Percentiles rank a stretch among this genome's conserved stretches.
Conservation (phyloP, 805 yeast genomes). For the Lipomyces anomalus region DNA sequence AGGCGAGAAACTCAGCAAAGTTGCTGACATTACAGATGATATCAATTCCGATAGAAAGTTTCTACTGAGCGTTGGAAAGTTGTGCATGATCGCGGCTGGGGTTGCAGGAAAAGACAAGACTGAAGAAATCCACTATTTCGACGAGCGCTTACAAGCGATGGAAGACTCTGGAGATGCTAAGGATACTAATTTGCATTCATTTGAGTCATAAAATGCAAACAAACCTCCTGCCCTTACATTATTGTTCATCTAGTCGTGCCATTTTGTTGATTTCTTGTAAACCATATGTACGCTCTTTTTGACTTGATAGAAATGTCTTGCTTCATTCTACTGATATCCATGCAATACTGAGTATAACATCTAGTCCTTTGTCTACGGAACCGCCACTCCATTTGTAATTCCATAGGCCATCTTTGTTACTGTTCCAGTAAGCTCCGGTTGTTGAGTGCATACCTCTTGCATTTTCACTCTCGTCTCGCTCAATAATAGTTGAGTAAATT, state of each 20-base stretch:
- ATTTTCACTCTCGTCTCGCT: conserved; percentile 6
- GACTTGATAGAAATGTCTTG: background rate
- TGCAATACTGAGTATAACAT: conserved; percentile 21
- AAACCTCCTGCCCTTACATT: conserved; percentile 1
- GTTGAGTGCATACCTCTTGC: conserved; percentile 22
- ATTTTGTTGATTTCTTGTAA: too few species aligned
- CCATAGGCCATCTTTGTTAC: conserved; percentile 20
- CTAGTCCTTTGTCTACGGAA: conserved; percentile 11
- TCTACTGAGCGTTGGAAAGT: conserved; percentile 65
- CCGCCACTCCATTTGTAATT: conserved; percentile 18
- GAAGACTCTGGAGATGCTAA: conserved; percentile 1
- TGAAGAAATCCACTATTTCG: conserved; percentile 1
- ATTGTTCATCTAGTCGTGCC: too few species aligned
- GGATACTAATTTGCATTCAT: background rate
- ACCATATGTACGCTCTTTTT: too few species aligned
- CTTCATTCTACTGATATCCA: conserved; percentile 19
- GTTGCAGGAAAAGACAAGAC: background rate
- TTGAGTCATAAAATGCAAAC: background rate
- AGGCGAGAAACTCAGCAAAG: conserved; percentile 41
- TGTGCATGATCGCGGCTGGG: conserved; percentile 50
- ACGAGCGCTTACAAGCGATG: conserved; percentile 1
- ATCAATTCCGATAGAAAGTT: conserved; percentile 45
- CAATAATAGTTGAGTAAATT: conserved; percentile 24
- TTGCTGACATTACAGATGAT: conserved; percentile 41
- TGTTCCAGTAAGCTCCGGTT: conserved; percentile 27